phyloP scores from a whole-genome alignment of 2,329 filamentous ascomycete genomes.

The Thielaviopsis euricoi region DNA sequence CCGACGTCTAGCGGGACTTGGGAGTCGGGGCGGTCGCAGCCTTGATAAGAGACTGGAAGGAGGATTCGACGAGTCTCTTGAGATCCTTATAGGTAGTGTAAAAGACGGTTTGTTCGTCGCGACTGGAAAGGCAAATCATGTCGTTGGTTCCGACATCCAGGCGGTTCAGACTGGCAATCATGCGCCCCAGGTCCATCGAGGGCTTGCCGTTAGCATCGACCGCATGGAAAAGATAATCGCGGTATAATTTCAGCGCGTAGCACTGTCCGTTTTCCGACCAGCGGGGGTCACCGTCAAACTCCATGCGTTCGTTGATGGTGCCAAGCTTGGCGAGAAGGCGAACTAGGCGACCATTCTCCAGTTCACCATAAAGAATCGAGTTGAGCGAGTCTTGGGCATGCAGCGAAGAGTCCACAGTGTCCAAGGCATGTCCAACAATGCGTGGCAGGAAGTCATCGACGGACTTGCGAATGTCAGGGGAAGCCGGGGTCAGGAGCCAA shows the following conservation, averaged over 20 bases:
- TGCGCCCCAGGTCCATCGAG: slow-evolving; percentile 73
- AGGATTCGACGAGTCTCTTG: slow-evolving; percentile 43
- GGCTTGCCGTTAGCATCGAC: slow-evolving; percentile 74
- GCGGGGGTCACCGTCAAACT: slow-evolving; percentile 56
- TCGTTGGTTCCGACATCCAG: slow-evolving; percentile 82
- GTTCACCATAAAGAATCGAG: slow-evolving; percentile 56
- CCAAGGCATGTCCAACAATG: slow-evolving; percentile 62
- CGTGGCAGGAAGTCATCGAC: slow-evolving; percentile 66
- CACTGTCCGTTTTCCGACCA: slow-evolving; percentile 92
- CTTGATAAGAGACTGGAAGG: slow-evolving; percentile 43
- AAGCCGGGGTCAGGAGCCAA: slow-evolving; percentile 61
- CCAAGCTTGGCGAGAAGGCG: slow-evolving; percentile 70
- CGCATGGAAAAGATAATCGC: slow-evolving; percentile 95
- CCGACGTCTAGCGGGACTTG: slow-evolving; percentile 10
- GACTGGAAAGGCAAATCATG: slow-evolving; percentile 66
- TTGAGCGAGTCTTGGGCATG: slow-evolving; percentile 62
- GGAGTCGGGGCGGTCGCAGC: slow-evolving; percentile 19
- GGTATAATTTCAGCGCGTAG: slow-evolving; percentile 85
- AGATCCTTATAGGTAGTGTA: slow-evolving; percentile 83
- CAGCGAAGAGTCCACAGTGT: slow-evolving; percentile 61
- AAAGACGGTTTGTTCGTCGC: slow-evolving; percentile 80
- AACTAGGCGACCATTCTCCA: slow-evolving; percentile 78
- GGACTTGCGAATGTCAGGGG: slow-evolving; percentile 41
- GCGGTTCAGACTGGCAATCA: slow-evolving; percentile 76
- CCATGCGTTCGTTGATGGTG: slow-evolving; percentile 75